Base-by-base conservation (phyloP, 306 rosid species). In the Datisca glomerata region DNA sequence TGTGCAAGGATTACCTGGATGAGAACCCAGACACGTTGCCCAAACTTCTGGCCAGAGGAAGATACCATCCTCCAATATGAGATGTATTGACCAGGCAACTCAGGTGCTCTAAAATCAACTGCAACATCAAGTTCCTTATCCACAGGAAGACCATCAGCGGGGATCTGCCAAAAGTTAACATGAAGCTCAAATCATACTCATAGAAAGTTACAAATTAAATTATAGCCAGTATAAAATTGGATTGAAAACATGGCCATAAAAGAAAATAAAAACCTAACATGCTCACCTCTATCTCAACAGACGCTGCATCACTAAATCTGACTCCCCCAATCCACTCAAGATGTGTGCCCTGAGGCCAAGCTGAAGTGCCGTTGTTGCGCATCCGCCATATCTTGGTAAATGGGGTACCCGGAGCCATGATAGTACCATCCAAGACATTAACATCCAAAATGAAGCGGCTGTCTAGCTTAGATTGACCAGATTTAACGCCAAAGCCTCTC, bases 351-450 rank as follows among this genome's bases (percentile, higher is more conserved):
- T 37, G 60, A 27, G 85, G 94, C 99, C 99, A 91, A 21, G 43
- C 47, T 25, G 41, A 1, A 49, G 70, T 27, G 37, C 99, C 99
- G 40, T 28, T 78, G 68, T 91, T 91, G 22, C 71, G 75, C 87
- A 91, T 66, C 63, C 81, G 71, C 96, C 99, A 91, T 57, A 85
- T 80, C 72, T 91, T 91, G 51, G 92, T 91, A 55, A 91, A 85
- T 46, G 69, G 57, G 22, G 92, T 78, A 41, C 68, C 56, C 37
- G 99, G 96, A 47, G 87, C 63, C 77, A 91, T 80, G 49, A 73
- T 25, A 12, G 99, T 85, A 45, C 80, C 87, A 58, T 91, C 99
- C 17, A 67, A 33, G 25, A 91, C 81, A 53, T 75, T 91, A 21
- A 91, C 87, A 66, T 85, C 99, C 56, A 74, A 44, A 46, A 80